phyloP scores from a whole-genome alignment of 1,139 yeast species.

The Pichia terricola region DNA sequence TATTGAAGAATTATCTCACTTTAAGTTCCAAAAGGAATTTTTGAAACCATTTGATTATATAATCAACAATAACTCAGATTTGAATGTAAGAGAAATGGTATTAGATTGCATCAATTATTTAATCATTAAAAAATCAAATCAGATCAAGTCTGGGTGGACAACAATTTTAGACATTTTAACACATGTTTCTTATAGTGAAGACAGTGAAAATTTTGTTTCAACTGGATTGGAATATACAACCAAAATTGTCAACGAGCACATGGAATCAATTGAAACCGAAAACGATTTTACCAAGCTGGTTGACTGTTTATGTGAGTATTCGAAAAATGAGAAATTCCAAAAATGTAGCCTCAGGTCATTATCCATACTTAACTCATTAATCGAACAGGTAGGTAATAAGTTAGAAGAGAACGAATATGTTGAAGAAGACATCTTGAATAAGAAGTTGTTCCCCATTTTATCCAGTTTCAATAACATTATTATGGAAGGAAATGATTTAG shows the following conservation, averaged over 20 bases:
- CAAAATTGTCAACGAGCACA: conserved; percentile 52
- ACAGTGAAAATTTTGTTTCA: conserved; percentile 46
- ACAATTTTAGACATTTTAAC: conserved; percentile 74
- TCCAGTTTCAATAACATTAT: conserved; percentile 80
- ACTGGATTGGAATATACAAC: conserved; percentile 58
- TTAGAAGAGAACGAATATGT: conserved; percentile 19
- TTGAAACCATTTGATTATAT: conserved; percentile 84
- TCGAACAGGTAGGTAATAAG: conserved; percentile 44
- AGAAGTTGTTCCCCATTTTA: conserved; percentile 74
- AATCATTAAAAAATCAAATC: conserved; percentile 64
- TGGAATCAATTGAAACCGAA: conserved; percentile 57
- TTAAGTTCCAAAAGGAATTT: conserved; percentile 92
- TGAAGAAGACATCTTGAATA: conserved; percentile 33
- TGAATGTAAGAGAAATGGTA: conserved; percentile 80
- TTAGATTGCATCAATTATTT: conserved; percentile 83
- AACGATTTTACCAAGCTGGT: conserved; percentile 71
- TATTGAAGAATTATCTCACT: conserved; percentile 88
- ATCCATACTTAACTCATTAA: conserved; percentile 60
- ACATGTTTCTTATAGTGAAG: conserved; percentile 46
- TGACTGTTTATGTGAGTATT: conserved; percentile 67
- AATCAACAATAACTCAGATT: conserved; percentile 53
- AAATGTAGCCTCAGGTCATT: conserved; percentile 72
- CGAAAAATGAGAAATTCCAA: conserved; percentile 79
- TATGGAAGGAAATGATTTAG: conserved; percentile 90
- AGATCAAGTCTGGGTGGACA: conserved; percentile 91